Percentiles rank a stretch among this genome's conserved stretches.
phyloP scores from a whole-genome alignment of 768 basidiomycete species.

The Hydnomerulius pinastri region DNA sequence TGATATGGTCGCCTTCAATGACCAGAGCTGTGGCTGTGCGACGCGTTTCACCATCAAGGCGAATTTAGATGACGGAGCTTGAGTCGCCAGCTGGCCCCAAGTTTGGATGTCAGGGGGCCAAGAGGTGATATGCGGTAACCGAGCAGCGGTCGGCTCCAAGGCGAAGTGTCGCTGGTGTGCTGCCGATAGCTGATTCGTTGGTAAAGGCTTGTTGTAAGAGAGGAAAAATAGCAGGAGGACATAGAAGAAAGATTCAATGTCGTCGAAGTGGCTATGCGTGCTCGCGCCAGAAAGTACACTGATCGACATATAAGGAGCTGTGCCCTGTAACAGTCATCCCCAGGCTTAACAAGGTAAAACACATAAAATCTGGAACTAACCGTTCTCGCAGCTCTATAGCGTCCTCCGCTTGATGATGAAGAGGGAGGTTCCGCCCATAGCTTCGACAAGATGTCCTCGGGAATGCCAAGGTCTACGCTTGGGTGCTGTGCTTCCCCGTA shows the following conservation, averaged over 20 bases:
- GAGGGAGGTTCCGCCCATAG: too few species aligned
- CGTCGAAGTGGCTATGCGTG: not conserved
- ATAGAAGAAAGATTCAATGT: too few species aligned
- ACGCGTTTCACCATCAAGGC: too few species aligned
- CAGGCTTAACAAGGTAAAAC: not conserved
- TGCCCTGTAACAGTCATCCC: not conserved
- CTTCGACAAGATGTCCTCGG: not conserved
- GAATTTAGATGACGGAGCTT: too few species aligned
- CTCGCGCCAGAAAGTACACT: not conserved
- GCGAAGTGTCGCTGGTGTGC: too few species aligned
- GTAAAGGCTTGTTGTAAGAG: not conserved
- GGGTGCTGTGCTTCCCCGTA: not conserved
- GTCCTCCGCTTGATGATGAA: not conserved
- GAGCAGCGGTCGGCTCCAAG: too few species aligned
- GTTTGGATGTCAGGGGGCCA: too few species aligned
- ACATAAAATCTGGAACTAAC: not conserved
- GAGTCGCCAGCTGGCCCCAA: too few species aligned
- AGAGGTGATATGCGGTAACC: too few species aligned
- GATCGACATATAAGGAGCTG: slow-evolving; percentile 3
- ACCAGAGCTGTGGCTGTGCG: too few species aligned
- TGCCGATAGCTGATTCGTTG: not conserved
- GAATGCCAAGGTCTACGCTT: not conserved
- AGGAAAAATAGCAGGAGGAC: slow-evolving; percentile 3
- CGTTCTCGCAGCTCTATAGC: not conserved
- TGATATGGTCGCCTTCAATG: too few species aligned